A percentile compares a stretch with the other conserved stretches of the same genome.
Evolutionary conservation across 2,329 filamentous ascomycete species (phyloP).

Genomic region (Neonectria coccinea): DNA sequence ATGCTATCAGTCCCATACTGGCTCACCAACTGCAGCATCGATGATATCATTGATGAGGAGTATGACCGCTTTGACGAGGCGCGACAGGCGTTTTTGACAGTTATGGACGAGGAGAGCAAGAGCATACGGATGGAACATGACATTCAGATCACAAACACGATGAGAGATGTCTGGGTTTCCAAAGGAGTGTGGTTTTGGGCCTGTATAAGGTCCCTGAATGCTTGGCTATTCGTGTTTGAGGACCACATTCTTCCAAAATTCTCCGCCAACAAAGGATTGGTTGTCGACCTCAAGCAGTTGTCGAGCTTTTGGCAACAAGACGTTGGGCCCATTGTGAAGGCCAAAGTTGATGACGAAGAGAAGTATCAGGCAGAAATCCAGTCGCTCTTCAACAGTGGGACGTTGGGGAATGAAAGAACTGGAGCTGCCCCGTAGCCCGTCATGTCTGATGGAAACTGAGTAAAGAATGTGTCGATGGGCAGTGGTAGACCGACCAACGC

Average conservation of each 20-base stretch:
- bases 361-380: slow-evolving; percentile 31
- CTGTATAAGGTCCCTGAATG: slow-evolving; percentile 36
- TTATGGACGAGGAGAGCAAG: slow-evolving; percentile 29
- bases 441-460: no score
- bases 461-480: no score
- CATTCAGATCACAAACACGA: slow-evolving; percentile 29
- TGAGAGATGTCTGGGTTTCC: slow-evolving; percentile 33
- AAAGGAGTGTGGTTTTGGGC: slow-evolving; percentile 42
- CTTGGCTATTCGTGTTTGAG: slow-evolving; percentile 38
- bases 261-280: slow-evolving; percentile 25
- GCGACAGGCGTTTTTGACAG: slow-evolving; percentile 28
- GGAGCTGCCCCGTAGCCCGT: no score
- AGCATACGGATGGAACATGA: slow-evolving; percentile 25
- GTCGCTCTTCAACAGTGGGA: slow-evolving; percentile 2
- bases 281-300: slow-evolving; percentile 25
- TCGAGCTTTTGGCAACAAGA: slow-evolving; percentile 34
- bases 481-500: no score
- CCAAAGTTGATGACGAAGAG: slow-evolving; percentile 34
- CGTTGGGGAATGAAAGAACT: no score
- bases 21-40: slow-evolving; percentile 44
- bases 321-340: slow-evolving; percentile 10
- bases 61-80: slow-evolving; percentile 29
- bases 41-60: slow-evolving; percentile 31
- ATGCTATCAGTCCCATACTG: slow-evolving; percentile 49
- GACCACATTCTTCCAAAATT: slow-evolving; percentile 37